These are phyloP conservation scores for Nakazawaea wickerhamii DNA, from an alignment of 805 yeast species.

Conservation along the genomic window DNA sequence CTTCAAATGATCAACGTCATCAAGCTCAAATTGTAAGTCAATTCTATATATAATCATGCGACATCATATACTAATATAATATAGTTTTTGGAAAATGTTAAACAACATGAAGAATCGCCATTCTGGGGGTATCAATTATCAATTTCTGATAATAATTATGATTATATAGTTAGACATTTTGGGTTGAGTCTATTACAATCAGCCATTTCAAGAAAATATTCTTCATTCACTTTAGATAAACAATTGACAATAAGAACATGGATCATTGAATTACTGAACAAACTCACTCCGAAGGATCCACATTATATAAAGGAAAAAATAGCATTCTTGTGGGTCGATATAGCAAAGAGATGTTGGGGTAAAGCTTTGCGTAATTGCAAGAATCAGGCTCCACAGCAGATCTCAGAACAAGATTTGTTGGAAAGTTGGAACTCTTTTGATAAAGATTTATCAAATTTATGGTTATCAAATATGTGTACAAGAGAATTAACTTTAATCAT, in stretches of 20 bases:
- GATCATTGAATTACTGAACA: conserved; percentile 72
- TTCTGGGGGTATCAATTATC: conserved; percentile 89
- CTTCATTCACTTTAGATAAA: conserved; percentile 48
- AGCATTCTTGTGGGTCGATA: conserved; percentile 85
- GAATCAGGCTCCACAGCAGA: conserved; percentile 20
- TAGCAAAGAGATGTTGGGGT: conserved; percentile 93
- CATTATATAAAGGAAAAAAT: conserved; percentile 86
- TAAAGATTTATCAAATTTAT: conserved; percentile 60
- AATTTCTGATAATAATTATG: conserved; percentile 49
- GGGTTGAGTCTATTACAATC: conserved; percentile 78
- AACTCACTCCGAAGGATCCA: conserved; percentile 64
- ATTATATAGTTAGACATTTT: conserved; percentile 78
- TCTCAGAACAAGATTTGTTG: conserved; percentile 41
- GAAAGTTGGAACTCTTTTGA: conserved; percentile 92
- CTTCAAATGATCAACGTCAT: conserved; percentile 51
- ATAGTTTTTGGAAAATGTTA: conserved; percentile 67
- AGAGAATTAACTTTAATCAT: conserved; percentile 76
- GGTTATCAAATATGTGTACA: conserved; percentile 60
- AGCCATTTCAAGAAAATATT: conserved; percentile 58
- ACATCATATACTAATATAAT: background rate
- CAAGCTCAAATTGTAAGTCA: conserved; percentile 38
- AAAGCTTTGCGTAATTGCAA: conserved; percentile 40
- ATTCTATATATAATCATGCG: too few relatives aligned
- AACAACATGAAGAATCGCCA: conserved; percentile 78
- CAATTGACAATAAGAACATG: conserved; percentile 70